Conservation (phyloP, 2,329 filamentous ascomycete genomes). For the Colletotrichum caudatum region DNA sequence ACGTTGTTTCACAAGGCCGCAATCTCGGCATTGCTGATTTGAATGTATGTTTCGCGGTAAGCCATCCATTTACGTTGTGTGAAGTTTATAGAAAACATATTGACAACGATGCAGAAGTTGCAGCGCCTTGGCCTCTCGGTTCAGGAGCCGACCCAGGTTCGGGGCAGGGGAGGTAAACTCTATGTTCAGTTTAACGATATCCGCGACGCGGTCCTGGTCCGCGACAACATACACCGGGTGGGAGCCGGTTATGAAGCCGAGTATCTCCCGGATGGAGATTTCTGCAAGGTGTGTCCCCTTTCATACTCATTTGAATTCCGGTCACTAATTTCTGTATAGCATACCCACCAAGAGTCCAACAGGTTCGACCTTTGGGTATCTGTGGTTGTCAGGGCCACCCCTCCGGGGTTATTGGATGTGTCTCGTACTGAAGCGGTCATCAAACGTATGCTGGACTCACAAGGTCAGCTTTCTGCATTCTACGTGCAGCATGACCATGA, state of each 20-base stretch:
- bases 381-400: constrained; percentile 16
- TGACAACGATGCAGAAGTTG: constrained; percentile 40
- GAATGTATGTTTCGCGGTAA: constrained; percentile 60
- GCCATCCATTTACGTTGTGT: constrained; percentile 38
- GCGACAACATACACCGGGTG: constrained; percentile 58
- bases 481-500: constrained; percentile 18
- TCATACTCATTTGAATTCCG: neutral
- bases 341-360: neutral
- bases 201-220: constrained; percentile 66
- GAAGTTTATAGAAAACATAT: neutral
- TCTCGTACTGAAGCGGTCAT: constrained; percentile 18
- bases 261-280: constrained; percentile 59
- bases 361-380: constrained; percentile 22
- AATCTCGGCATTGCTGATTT: constrained; percentile 52
- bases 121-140: constrained; percentile 48
- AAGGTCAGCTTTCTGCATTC: constrained; percentile 29
- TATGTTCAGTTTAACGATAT: constrained; percentile 71
- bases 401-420: constrained; percentile 14
- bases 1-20: constrained; percentile 18
- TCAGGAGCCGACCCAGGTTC: constrained; percentile 54
- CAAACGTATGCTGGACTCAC: constrained; percentile 30
- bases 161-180: constrained; percentile 54
- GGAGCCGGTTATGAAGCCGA: constrained; percentile 61
- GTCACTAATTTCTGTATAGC: constrained; percentile 32
- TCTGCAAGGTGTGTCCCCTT: constrained; percentile 52